Evolutionary conservation across 345 rosid species (phyloP).

Genomic region (Populus nigra): DNA sequence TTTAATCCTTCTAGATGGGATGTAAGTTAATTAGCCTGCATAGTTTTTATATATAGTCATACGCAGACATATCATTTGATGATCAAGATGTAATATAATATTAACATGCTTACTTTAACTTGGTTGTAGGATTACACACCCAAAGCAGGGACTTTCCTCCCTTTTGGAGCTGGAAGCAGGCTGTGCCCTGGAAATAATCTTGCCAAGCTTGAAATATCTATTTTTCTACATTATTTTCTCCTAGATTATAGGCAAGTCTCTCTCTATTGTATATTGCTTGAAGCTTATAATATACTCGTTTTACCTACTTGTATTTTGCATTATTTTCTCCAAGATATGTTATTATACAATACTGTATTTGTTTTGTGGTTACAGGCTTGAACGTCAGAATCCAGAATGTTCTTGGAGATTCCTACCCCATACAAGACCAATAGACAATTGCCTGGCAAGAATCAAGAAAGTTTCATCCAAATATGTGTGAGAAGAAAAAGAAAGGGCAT

Average conservation of each 20-base stretch:
- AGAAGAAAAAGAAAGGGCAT: too few species aligned
- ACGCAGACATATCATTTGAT: too few species aligned
- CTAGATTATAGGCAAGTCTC: conserved; percentile 39
- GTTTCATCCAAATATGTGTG: neutral
- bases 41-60: neutral
- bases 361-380: conserved; percentile 13
- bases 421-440: conserved; percentile 27
- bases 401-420: conserved; percentile 7
- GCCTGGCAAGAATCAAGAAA: conserved; percentile 23
- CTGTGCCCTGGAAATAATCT: conserved; percentile 52
- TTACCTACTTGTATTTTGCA: too few species aligned
- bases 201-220: conserved; percentile 49
- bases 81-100: neutral
- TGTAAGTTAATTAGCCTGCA: conserved; percentile 16
- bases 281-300: too few species aligned
- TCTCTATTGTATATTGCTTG: neutral
- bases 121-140: conserved; percentile 25
- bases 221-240: conserved; percentile 48
- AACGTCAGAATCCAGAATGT: conserved; percentile 10
- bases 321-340: too few species aligned
- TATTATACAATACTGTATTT: too few species aligned
- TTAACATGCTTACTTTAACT: neutral
- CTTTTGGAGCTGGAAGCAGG: conserved; percentile 53
- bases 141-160: conserved; percentile 49
- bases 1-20: conserved; percentile 56